Percentiles rank a stretch among this genome's conserved stretches.
Conservation (phyloP, 805 yeast genomes). For the Schwanniomyces vanrijiae region DNA sequence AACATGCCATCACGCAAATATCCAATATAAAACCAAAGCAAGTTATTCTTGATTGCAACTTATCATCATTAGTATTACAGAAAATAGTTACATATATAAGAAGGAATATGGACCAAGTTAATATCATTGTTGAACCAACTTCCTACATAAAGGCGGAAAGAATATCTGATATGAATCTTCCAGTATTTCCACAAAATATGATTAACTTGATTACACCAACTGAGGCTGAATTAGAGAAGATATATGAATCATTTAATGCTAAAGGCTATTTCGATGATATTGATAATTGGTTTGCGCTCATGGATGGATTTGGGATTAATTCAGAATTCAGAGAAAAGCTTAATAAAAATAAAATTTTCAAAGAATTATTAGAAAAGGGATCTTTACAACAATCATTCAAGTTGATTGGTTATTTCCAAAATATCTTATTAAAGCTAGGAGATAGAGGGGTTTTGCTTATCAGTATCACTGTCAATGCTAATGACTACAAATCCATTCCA, state of each 20-base stretch:
- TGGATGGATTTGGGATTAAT: conserved; percentile 59
- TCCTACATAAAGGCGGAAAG: conserved; percentile 61
- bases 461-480: conserved; percentile 32
- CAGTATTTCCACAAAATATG: conserved; percentile 48
- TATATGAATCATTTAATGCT: conserved; percentile 50
- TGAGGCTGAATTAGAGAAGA: conserved; percentile 53
- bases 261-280: conserved; percentile 46
- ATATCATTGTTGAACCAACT: conserved; percentile 72
- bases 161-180: conserved; percentile 35
- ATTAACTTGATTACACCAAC: conserved; percentile 68
- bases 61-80: conserved; percentile 44
- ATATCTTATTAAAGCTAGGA: conserved; percentile 67
- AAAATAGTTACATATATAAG: conserved; percentile 29
- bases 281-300: conserved; percentile 71
- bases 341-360: conserved; percentile 26
- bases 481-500: conserved; percentile 33
- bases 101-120: conserved; percentile 15
- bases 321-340: conserved; percentile 47
- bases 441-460: conserved; percentile 54
- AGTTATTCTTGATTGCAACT: conserved; percentile 69
- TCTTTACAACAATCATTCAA: conserved; percentile 66
- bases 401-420: conserved; percentile 72
- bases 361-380: conserved; percentile 38
- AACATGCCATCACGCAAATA: conserved; percentile 45
- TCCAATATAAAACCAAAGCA: conserved; percentile 41